Evolutionary conservation across 768 basidiomycete species (phyloP).

Genomic region (Amanita inopinata): DNA sequence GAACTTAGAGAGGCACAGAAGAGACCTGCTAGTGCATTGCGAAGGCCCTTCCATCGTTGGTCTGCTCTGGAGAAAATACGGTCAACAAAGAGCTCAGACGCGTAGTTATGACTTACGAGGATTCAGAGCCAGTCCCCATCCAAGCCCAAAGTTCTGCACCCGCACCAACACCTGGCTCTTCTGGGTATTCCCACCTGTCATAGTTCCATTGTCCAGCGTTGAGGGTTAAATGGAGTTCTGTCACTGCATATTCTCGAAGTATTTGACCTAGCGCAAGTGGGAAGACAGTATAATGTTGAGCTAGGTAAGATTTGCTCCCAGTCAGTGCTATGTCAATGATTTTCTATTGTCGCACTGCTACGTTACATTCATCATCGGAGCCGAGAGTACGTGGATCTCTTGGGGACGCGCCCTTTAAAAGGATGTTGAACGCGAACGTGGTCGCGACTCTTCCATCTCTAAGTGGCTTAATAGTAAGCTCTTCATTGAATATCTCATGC

Average conservation of each 20-base stretch:
- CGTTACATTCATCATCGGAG: conserved; percentile 13
- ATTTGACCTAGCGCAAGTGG: conserved; percentile 84
- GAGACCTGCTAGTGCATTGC: conserved; percentile 84
- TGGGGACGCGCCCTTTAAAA: conserved; percentile 43
- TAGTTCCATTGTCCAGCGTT: conserved; percentile 94
- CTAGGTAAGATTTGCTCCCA: conserved; percentile 23
- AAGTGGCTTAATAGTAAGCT: conserved; percentile 40
- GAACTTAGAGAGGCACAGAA: conserved; percentile 90
- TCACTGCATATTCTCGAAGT: conserved; percentile 73
- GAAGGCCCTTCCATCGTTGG: conserved; percentile 72
- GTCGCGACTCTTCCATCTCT: conserved; percentile 77
- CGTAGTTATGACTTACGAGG: conserved; percentile 29
- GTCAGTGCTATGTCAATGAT: not conserved
- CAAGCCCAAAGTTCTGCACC: conserved; percentile 91
- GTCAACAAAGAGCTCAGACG: not conserved
- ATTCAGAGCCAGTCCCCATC: conserved; percentile 59
- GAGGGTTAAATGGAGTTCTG: conserved; percentile 81
- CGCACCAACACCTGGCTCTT: conserved; percentile 64
- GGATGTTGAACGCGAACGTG: conserved; percentile 70
- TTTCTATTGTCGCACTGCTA: not conserved
- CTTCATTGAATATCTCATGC: conserved; percentile 41
- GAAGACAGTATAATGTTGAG: conserved; percentile 81
- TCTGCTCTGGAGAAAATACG: conserved; percentile 41
- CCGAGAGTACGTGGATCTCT: conserved; percentile 43
- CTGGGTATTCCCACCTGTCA: conserved; percentile 72